Percentiles rank a stretch among this genome's conserved stretches.
Conservation (phyloP, 2,329 filamentous ascomycete species). For the Boeremia lycopersici region DNA sequence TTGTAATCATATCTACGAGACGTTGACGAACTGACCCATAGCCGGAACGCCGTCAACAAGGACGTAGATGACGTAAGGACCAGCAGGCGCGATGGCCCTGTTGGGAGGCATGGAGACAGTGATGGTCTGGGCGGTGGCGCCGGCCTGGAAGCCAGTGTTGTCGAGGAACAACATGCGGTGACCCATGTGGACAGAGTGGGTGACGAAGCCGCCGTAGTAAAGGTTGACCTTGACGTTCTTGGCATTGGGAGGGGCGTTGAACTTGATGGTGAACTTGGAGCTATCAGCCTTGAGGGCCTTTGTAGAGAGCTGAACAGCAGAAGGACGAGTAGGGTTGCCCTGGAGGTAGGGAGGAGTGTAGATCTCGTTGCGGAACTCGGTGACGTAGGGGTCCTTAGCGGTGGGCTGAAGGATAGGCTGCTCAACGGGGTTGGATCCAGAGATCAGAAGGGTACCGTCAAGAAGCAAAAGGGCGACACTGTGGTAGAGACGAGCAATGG, state of each 20-base stretch:
- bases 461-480: slow-evolving; percentile 64
- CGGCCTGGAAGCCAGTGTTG: slow-evolving; percentile 53
- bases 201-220: slow-evolving; percentile 66
- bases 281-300: slow-evolving; percentile 53
- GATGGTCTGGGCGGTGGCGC: slow-evolving; percentile 52
- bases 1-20: slow-evolving; percentile 34
- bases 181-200: slow-evolving; percentile 67
- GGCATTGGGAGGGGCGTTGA: slow-evolving; percentile 52
- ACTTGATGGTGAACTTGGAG: slow-evolving; percentile 55
- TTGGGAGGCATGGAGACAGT: slow-evolving; percentile 62
- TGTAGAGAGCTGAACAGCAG: slow-evolving; percentile 53
- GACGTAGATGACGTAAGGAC: slow-evolving; percentile 66
- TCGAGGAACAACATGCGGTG: slow-evolving; percentile 64
- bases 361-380: slow-evolving; percentile 67
- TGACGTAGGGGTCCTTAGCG: slow-evolving; percentile 57
- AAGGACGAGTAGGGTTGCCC: slow-evolving; percentile 59
- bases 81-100: slow-evolving; percentile 62
- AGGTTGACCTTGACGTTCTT: slow-evolving; percentile 57
- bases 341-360: slow-evolving; percentile 66
- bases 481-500: slow-evolving; percentile 62
- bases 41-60: slow-evolving; percentile 62
- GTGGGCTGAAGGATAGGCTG: slow-evolving; percentile 58
- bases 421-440: slow-evolving; percentile 66
- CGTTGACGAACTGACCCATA: slow-evolving; percentile 58
- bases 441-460: slow-evolving; percentile 64